These are phyloP conservation scores for Trichoderma sp. DNA, from an alignment of 2,329 filamentous ascomycete genomes.

Conservation along the genomic window DNA sequence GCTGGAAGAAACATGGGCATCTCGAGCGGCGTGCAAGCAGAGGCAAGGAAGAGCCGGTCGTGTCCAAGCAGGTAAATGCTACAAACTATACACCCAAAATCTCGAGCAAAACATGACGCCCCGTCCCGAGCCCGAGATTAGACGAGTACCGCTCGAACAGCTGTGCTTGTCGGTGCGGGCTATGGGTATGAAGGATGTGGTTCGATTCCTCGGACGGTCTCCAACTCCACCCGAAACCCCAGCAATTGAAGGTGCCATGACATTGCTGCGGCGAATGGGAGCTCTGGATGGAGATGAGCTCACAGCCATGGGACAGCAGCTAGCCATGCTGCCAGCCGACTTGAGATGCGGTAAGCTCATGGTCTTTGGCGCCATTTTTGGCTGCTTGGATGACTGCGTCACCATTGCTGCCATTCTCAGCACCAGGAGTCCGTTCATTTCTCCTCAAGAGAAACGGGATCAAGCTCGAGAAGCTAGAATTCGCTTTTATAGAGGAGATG, in stretches of 20 bases:
- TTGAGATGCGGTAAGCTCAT: conserved; percentile 91
- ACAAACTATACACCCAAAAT: conserved; percentile 89
- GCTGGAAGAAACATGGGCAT: conserved; percentile 93
- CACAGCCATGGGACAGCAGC: conserved; percentile 85
- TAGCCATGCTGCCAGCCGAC: conserved; percentile 95
- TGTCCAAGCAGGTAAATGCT: conserved; percentile 88
- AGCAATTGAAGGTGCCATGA: conserved; percentile 84
- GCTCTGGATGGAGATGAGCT: conserved; percentile 83
- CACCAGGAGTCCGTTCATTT: conserved; percentile 81
- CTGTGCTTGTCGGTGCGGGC: conserved; percentile 91
- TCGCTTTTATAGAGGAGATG: conserved; percentile 74
- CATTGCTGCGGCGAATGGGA: conserved; percentile 79
- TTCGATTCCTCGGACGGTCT: conserved; percentile 77
- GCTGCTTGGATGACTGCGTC: conserved; percentile 84
- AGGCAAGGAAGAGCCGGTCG: conserved; percentile 89
- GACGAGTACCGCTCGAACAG: conserved; percentile 89
- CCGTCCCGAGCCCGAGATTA: conserved; percentile 89
- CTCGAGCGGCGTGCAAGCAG: conserved; percentile 90
- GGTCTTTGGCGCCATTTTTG: conserved; percentile 92
- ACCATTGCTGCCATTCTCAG: conserved; percentile 93
- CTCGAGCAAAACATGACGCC: conserved; percentile 85
- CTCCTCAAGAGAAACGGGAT: conserved; percentile 79
- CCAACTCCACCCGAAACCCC: conserved; percentile 84
- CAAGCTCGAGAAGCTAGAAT: conserved; percentile 75
- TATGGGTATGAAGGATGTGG: conserved; percentile 86